Evolutionary conservation across 192 early-diverging fungal genomes (phyloP).

Genomic region (Backusella tarrabulga): DNA sequence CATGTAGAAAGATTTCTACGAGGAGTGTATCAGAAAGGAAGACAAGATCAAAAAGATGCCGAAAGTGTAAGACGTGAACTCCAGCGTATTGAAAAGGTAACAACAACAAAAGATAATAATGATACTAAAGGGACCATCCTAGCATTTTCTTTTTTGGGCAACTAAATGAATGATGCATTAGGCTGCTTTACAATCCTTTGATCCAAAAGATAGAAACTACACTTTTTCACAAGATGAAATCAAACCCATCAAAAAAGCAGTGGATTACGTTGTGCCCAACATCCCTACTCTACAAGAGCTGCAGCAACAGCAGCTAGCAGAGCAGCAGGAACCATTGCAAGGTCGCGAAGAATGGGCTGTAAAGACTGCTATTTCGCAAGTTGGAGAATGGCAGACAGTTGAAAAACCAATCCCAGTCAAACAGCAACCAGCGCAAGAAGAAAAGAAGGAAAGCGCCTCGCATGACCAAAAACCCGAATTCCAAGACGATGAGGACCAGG

Average conservation of each 20-base stretch:
- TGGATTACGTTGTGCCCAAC: slow-evolving; percentile 3
- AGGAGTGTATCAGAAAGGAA: slow-evolving; percentile 55
- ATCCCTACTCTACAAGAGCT: slow-evolving; percentile 6
- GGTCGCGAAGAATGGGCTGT: slow-evolving; percentile 17
- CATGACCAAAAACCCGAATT: slow-evolving; percentile 22
- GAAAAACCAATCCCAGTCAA: background rate
- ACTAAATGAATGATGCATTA: background rate
- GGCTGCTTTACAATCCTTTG: slow-evolving; percentile 5
- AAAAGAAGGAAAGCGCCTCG: background rate
- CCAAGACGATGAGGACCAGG: slow-evolving; percentile 42
- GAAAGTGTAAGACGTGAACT: slow-evolving; percentile 60
- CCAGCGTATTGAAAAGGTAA: slow-evolving; percentile 60
- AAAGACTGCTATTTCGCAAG: background rate
- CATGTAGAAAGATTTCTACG: slow-evolving; percentile 75
- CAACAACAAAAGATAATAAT: slow-evolving; percentile 28
- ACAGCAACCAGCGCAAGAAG: background rate
- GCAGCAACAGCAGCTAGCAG: background rate
- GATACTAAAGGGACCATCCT: background rate
- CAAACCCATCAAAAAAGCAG: background rate
- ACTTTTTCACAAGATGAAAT: background rate
- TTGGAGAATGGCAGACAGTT: slow-evolving; percentile 19
- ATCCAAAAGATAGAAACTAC: background rate
- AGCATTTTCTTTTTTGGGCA: background rate
- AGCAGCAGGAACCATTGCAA: background rate
- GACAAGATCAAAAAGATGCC: slow-evolving; percentile 51